Base-by-base conservation (phyloP, 1,284 basidiomycete species). In the Cutaneotrichosporon dermatis region DNA sequence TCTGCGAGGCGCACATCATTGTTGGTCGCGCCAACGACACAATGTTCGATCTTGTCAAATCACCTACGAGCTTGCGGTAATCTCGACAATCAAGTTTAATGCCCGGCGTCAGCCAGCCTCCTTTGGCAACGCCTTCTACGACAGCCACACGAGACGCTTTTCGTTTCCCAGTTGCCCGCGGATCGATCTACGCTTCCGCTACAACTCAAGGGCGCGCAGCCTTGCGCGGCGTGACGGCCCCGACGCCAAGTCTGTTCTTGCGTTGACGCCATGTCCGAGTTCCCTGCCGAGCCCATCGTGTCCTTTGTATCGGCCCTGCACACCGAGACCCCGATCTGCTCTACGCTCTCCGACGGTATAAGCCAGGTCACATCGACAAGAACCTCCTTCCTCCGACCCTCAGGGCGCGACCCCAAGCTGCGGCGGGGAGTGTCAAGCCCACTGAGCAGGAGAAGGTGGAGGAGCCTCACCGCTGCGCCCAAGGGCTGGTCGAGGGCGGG, bases 1-100 rank as follows among this genome's bases (percentile, higher is more conserved):
- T 76, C 63, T 66, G 65, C 60, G 75, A 76, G 55, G 58, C 70
- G n/a, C 70, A 71, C 52, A 58, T 76, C 37, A 63, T 75, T 13
- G 66, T 76, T 34, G 75, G 75, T 7, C 55, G 70, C 33, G 64
- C 51, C 2, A 66, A 70, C 57, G 66, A 76, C 57, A 71, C 72
- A 6, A 46, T 62, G 43, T 69, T 68, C 51, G 75, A 76, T 45
- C 63, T 76, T 3, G 65, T 75, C 75, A 76, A 56, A 74, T 76
- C 55, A 72, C 74, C 0, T 54, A 60, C 40, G 69, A 71, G 49
- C 55, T 73, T 12, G 67, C 68, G 4, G 64, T 75, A 11, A 59
- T 76, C 4, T 65, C 73, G 1, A 67, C 68, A 4, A 70, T 76
- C 66, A 63, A 64, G 36, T 70, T 76, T 48, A 42, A 39, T 6